Evolutionary conservation across 106 monocot genomes (phyloP).

Genomic region (Amphibolis antarctica): DNA sequence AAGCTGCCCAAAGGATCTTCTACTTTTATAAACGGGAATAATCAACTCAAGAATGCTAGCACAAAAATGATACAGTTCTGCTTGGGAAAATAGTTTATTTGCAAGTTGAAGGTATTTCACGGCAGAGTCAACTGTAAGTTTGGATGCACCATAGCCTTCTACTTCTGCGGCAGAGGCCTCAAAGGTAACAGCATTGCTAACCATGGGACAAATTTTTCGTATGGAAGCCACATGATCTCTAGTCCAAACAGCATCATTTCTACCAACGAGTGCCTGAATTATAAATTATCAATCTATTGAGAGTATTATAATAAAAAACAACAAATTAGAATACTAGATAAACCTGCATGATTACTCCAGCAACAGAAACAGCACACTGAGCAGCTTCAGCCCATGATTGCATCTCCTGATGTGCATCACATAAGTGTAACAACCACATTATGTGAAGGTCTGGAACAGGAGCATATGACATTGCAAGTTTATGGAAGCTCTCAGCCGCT

Average conservation of each 20-base stretch:
- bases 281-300: not conserved
- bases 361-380: constrained; percentile 98
- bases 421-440: constrained; percentile 92
- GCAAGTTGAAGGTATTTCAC: constrained; percentile 97
- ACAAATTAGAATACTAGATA: not conserved
- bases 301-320: not conserved
- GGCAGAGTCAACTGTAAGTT: constrained; percentile 93
- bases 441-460: constrained; percentile 98
- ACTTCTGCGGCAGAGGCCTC: constrained; percentile 97
- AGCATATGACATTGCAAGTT: constrained; percentile 83
- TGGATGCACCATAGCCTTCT: constrained; percentile 98
- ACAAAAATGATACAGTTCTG: constrained; percentile 90
- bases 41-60: constrained; percentile 92
- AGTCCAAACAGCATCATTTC: constrained; percentile 97
- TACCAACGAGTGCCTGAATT: constrained; percentile 79
- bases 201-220: constrained; percentile 89
- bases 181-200: constrained; percentile 49
- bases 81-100: constrained; percentile 84
- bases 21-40: constrained; percentile 92
- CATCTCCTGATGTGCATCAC: constrained; percentile 99
- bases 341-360: constrained; percentile 99
- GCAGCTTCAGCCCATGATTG: constrained; percentile 99
- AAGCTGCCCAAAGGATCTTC: constrained; percentile 75
- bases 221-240: constrained; percentile 67
- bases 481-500: constrained; percentile 88